Percentiles rank a stretch among this genome's conserved stretches.
Evolutionary conservation across 768 basidiomycete genomes (phyloP).

Genomic region (Butyriboletus loyo): DNA sequence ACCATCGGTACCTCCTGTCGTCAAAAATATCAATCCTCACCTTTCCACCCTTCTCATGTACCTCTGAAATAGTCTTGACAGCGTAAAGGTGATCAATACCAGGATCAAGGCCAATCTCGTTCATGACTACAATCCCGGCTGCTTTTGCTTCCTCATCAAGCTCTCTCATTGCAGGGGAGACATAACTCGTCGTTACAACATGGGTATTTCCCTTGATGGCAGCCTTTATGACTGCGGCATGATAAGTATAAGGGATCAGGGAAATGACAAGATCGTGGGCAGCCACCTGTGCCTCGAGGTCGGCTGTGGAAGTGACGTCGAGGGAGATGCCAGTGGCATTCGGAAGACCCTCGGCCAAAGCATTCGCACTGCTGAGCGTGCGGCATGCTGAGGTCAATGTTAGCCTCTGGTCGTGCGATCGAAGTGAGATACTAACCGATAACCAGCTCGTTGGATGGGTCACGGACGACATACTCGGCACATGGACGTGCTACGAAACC

Average conservation of each 20-base stretch:
- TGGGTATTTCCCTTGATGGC: conserved; percentile 80
- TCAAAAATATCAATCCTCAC: conserved; percentile 35
- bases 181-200: conserved; percentile 95
- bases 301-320: conserved; percentile 68
- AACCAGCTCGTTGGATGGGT: conserved; percentile 78
- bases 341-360: conserved; percentile 64
- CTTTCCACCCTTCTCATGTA: conserved; percentile 94
- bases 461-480: conserved; percentile 87
- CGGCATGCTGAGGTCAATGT: conserved; percentile 64
- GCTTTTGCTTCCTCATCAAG: conserved; percentile 77
- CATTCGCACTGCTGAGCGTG: conserved; percentile 72
- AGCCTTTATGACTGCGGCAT: conserved; percentile 85
- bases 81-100: conserved; percentile 95
- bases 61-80: conserved; percentile 89
- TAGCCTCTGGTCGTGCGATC: not conserved
- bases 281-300: conserved; percentile 78
- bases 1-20: not conserved
- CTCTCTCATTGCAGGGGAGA: conserved; percentile 86
- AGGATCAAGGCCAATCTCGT: conserved; percentile 97
- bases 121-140: conserved; percentile 92
- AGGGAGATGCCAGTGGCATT: conserved; percentile 73
- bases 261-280: conserved; percentile 93
- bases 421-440: conserved; percentile 54
- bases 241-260: conserved; percentile 93
- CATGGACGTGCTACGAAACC: conserved; percentile 97